Base-by-base conservation (phyloP, 1,284 basidiomycete genomes). In the Ceratobasidium sp. region DNA sequence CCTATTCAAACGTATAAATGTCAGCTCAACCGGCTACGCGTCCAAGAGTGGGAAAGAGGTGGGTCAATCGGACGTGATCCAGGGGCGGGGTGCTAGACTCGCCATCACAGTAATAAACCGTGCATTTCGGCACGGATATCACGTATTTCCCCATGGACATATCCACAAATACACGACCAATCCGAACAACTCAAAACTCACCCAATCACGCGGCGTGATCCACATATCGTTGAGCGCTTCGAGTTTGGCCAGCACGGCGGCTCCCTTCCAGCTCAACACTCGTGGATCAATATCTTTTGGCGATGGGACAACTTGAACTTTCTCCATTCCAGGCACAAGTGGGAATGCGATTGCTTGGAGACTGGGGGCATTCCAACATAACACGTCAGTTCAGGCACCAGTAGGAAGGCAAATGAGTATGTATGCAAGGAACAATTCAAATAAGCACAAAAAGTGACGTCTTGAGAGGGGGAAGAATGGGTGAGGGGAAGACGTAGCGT, bases 191-290 rank as follows among this genome's bases (percentile, higher is more conserved):
- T 14, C 23, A 19, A 42, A 11, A 49, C 82, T 67, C 78, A 92
- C 91, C 94, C 94, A 98, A 77, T 99, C 96, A 50, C 87, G 82
- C 64, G 82, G 80, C 13, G 90, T 86, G 50, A 98, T 82, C 94
- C 96, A 98, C 72, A 98, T 79, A 74, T 99, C 96, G 56, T 86
- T 83, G 66, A 91, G 85, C 1, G 87, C 85, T 56, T 98, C 96
- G 83, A 99, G 89, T 77, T 93, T 91, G 30, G 89, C 93, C 69
- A 98, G 85, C 21, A 97, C 93, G n/a, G 90, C 87, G 19, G 91
- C 93, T 4, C 96, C 96, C 78, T 98, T 98, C 96, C 96, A 99
- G 23, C 87, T 87, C 46, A 98, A 82, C 56, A 93, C 87, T 41
- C 87, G 85, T 4, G 93, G 93, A 78, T 98, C 95, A 69, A 98